These are phyloP conservation scores for Discostella stelligera DNA, from an alignment of 352 stramenopile species.

Conservation along the genomic window DNA sequence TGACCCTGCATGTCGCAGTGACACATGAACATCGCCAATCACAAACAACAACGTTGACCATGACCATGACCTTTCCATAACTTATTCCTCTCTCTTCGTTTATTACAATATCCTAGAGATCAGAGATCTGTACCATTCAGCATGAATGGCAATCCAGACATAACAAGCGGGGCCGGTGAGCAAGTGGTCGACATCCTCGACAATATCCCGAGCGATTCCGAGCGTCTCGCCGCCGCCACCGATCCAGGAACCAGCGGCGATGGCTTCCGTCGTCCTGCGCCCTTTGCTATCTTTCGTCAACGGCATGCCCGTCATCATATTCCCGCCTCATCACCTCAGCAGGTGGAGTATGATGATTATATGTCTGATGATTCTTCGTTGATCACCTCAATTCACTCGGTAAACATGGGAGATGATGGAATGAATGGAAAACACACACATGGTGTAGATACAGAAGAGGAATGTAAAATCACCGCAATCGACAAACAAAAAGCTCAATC, in stretches of 20 bases:
- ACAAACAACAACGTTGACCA: too few species aligned
- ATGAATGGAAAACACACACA: constrained; percentile 7
- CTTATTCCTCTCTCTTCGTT: too few species aligned
- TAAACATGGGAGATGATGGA: not conserved
- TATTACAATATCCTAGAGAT: too few species aligned
- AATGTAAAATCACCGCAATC: constrained; percentile 13
- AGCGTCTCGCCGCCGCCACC: constrained; percentile 11
- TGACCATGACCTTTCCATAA: too few species aligned
- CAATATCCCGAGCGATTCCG: constrained; percentile 40
- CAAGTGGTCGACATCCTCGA: constrained; percentile 39
- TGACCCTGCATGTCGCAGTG: too few species aligned
- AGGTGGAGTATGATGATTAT: constrained; percentile 3
- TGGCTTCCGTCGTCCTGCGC: constrained; percentile 20
- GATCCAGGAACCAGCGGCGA: constrained; percentile 2
- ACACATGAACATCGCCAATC: too few species aligned
- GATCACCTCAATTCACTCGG: not conserved
- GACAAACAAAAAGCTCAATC: constrained; percentile 9
- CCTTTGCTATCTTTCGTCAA: constrained; percentile 31
- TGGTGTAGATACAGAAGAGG: constrained; percentile 25
- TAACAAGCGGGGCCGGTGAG: constrained; percentile 26
- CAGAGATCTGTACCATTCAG: not conserved
- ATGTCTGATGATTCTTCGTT: not conserved
- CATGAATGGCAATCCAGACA: constrained; percentile 17
- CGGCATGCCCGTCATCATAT: not conserved
- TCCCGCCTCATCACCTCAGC: not conserved